Evolutionary conservation across 176 grass and related monocot genomes (phyloP).

Genomic region (Triticum urartu): DNA sequence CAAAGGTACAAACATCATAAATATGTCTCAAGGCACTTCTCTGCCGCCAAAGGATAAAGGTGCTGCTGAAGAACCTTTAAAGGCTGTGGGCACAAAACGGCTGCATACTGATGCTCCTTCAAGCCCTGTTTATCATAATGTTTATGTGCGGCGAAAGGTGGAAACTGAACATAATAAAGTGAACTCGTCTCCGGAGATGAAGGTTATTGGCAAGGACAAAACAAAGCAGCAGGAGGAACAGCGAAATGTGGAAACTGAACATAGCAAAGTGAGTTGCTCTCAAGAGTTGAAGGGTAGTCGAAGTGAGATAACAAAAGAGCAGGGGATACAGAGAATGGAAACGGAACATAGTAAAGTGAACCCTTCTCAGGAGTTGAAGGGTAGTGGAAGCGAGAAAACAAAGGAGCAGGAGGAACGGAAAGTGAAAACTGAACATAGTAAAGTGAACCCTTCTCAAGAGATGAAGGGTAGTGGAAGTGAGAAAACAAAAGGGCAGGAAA

Average conservation of each 20-base stretch:
- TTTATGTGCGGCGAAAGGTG: constrained; percentile 74
- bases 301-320: constrained; percentile 33
- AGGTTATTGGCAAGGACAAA: constrained; percentile 38
- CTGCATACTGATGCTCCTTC: constrained; percentile 41
- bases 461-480: constrained; percentile 18
- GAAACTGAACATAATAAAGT: constrained; percentile 64
- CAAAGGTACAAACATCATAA: constrained; percentile 38
- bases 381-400: constrained; percentile 23
- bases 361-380: constrained; percentile 44
- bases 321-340: constrained; percentile 43
- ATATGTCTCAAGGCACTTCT: constrained; percentile 44
- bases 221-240: constrained; percentile 32
- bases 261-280: constrained; percentile 50
- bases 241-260: constrained; percentile 51
- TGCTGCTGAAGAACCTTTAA: constrained; percentile 34
- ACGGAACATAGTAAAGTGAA: constrained; percentile 50
- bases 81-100: constrained; percentile 41
- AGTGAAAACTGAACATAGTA: constrained; percentile 40
- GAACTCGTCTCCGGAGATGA: constrained; percentile 46
- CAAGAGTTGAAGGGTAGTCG: constrained; percentile 46
- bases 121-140: constrained; percentile 60
- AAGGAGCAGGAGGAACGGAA: not conserved
- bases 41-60: constrained; percentile 46
- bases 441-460: constrained; percentile 44
- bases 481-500: not conserved